These are phyloP conservation scores for Spinacia oleracea DNA, from an alignment of 179 eudicot species.

Conservation along the genomic window DNA sequence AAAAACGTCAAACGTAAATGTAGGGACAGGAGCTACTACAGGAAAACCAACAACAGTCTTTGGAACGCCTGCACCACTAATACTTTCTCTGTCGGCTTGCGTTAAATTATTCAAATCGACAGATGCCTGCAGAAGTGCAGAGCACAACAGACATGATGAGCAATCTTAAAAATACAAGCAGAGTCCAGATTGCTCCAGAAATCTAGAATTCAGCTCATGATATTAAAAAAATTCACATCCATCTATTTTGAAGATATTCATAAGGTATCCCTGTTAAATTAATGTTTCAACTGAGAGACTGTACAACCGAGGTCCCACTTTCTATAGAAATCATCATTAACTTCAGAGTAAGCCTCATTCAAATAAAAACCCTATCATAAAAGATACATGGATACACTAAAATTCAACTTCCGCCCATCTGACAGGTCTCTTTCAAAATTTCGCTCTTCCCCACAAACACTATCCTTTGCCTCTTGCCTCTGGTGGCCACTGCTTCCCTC, in stretches of 20 bases:
- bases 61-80: conserved; percentile 26
- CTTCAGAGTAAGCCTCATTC: background rate
- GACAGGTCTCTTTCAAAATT: background rate
- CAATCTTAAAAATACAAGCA: conserved; percentile 5
- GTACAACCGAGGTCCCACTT: background rate
- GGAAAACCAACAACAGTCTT: conserved; percentile 37
- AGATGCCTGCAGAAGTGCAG: conserved; percentile 40
- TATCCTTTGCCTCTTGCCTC: background rate
- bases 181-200: background rate
- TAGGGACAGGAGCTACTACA: conserved; percentile 30
- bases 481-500: background rate
- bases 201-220: background rate
- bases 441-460: background rate
- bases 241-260: background rate
- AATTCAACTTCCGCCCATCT: background rate
- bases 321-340: background rate
- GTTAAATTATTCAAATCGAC: conserved; percentile 29
- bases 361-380: background rate
- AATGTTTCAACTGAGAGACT: background rate
- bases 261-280: background rate
- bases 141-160: conserved; percentile 14
- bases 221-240: background rate
- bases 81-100: conserved; percentile 27
- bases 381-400: background rate
- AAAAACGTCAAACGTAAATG: conserved; percentile 40